These are phyloP conservation scores for Cystofilobasidium capitatum DNA, from an alignment of 768 basidiomycete species.

Conservation along the genomic window DNA sequence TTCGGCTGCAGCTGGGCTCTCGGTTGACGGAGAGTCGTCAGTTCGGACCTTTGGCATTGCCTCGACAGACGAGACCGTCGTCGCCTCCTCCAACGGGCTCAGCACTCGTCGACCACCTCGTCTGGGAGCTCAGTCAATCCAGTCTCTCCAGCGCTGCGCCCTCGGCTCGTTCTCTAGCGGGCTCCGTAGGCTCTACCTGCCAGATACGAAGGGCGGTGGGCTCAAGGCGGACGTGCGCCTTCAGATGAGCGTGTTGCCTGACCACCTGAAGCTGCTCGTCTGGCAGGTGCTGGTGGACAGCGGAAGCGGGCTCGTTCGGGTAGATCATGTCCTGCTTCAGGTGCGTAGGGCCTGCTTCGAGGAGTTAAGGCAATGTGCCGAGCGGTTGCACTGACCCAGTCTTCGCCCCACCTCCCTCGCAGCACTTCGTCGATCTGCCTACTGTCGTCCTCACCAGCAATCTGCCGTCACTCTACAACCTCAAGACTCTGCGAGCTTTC, in stretches of 20 bases:
- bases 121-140: no score
- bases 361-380: not conserved
- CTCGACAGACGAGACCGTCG: not conserved
- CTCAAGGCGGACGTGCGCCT: not conserved
- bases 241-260: not conserved
- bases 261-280: not conserved
- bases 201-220: not conserved
- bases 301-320: not conserved
- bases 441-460: not conserved
- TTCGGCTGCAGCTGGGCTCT: no score
- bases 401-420: not conserved
- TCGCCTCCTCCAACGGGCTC: not conserved
- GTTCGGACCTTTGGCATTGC: not conserved
- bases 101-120: not conserved
- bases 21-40: not conserved
- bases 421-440: not conserved
- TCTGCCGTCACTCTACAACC: not conserved
- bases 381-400: not conserved
- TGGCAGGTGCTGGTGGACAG: not conserved
- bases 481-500: not conserved
- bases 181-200: not conserved
- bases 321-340: not conserved
- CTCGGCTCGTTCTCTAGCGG: not conserved
- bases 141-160: not conserved
- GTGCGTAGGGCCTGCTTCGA: not conserved